Base-by-base conservation (phyloP, 2,329 filamentous ascomycete species). In the Cercospora zeina region DNA sequence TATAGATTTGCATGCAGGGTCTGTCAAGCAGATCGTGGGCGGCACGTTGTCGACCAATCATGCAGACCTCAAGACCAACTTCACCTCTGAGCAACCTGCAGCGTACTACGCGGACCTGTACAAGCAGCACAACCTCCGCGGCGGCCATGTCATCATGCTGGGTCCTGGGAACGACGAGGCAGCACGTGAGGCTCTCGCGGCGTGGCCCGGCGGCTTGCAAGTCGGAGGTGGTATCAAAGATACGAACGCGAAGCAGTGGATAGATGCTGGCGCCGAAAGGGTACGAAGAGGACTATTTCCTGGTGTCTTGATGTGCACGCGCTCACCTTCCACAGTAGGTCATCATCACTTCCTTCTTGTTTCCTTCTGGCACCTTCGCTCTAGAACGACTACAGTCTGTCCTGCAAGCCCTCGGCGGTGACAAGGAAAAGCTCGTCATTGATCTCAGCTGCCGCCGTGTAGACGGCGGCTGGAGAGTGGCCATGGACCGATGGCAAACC, bases 401-500 rank as follows among this genome's bases (percentile, higher is more conserved):
- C 6, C 82, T 97, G 0, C 76, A 81, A 24, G 85, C 87, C 1
- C 83, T 99, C 4, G 88, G 82, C 27, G 87, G 88, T 58, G 88
- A 96, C 74, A 91, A 82, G 74, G 79, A 81, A 54, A 95, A 90
- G 77, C 85, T 99, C 54, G 93, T 99, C 68, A 93, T 99, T 74
- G 95, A 99, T 74, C 84, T 99, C 24, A 96, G 92, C 77, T 99
- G 95, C 74, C 87, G 95, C 56, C 83, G 87, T 62, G 88, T 87
- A 63, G 89, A 83, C 37, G 81, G 88, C 60, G 88, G 81, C 39
- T 99, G 95, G 95, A 92, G 90, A 71, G 95, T 99, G n/a, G 93
- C 95, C 59, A 99, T 96, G 89, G 91, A 99, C 77, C 96, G 96
- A 76, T 99, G 95, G 95, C 95, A 97, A 81, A 96, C 91, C 1